phyloP scores from a whole-genome alignment of 345 rosid genomes.

The Bruguiera sexangula region DNA sequence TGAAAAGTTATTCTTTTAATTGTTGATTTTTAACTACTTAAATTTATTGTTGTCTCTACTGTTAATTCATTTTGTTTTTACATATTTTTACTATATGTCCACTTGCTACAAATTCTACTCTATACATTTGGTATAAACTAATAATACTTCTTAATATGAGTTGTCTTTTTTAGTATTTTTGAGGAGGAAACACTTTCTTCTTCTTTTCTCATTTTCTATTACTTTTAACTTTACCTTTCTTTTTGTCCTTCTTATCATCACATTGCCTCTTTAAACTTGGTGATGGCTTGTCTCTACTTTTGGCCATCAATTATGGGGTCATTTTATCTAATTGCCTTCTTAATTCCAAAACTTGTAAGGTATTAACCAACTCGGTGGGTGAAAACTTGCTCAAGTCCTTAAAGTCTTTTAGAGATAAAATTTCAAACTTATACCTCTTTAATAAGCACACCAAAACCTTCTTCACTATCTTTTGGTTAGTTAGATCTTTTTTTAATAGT shows the following conservation, averaged over 20 bases:
- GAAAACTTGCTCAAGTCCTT: not conserved
- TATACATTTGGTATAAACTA: not conserved
- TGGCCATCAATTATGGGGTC: too few relatives aligned
- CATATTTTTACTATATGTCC: not conserved
- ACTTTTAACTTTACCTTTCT: too few relatives aligned
- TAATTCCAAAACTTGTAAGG: too few relatives aligned
- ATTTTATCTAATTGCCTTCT: too few relatives aligned
- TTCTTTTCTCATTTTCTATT: too few relatives aligned
- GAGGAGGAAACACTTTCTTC: not conserved
- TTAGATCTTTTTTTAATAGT: not conserved
- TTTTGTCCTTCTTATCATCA: too few relatives aligned
- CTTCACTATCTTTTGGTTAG: not conserved
- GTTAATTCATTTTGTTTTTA: not conserved
- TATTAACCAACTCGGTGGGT: too few relatives aligned
- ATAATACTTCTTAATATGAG: not conserved
- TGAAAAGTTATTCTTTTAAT: constrained; percentile 3
- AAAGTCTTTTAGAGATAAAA: not conserved
- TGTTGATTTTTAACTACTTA: not conserved
- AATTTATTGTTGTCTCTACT: not conserved
- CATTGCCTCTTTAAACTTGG: too few relatives aligned
- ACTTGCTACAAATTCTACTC: not conserved
- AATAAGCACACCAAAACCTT: not conserved
- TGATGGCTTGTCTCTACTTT: too few relatives aligned
- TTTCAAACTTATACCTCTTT: not conserved
- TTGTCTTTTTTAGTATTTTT: not conserved